Base-by-base conservation (phyloP, 2,329 filamentous ascomycete genomes). In the Cytospora piceae region DNA sequence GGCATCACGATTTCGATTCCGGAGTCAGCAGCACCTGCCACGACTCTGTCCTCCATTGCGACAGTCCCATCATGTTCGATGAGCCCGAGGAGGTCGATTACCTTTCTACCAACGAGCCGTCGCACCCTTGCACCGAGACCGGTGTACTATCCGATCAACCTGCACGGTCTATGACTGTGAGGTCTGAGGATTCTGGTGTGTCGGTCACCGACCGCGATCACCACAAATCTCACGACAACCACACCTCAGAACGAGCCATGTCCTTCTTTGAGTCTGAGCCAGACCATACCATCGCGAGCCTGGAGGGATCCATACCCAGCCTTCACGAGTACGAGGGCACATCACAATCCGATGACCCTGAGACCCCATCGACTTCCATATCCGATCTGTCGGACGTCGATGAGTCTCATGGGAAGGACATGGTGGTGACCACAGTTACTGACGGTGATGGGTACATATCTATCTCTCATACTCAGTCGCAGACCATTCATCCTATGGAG, bases 221-320 rank as follows among this genome's bases (percentile, higher is more conserved):
- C 60, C 66, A 78, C 71, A 63, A 78, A 71, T 73, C 77, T 73
- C 68, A 75, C 39, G 65, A 72, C 64, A 70, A 69, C 52, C 73
- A 77, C 58, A 80, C 80, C 1, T 79, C 81, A 6, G 78, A 81
- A 11, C 80, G 83, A 62, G 81, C 80, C 17, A 75, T 83, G 62
- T 86, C 84, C 2, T 84, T 84, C 69, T 85, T 83, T 1, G 82
- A 81, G 59, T 82, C 79, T 0, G 83, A 84, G 68, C 77, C 79
- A 2, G 81, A 79, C 31, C 73, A 71, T 24, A 77, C 81, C 63
- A 68, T 72, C 32, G 66, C 77, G 27, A 74, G 73, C 49, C 69
- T 76, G 56, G 72, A 78, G n/a, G 69, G 69, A n/a, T 69, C 68
- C 6, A 34, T 56, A 1, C 67, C 67, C 4, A 59, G 64, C 4